These are phyloP conservation scores for Ramichloridium luteum DNA, from an alignment of 2,329 filamentous ascomycete genomes.

Conservation along the genomic window DNA sequence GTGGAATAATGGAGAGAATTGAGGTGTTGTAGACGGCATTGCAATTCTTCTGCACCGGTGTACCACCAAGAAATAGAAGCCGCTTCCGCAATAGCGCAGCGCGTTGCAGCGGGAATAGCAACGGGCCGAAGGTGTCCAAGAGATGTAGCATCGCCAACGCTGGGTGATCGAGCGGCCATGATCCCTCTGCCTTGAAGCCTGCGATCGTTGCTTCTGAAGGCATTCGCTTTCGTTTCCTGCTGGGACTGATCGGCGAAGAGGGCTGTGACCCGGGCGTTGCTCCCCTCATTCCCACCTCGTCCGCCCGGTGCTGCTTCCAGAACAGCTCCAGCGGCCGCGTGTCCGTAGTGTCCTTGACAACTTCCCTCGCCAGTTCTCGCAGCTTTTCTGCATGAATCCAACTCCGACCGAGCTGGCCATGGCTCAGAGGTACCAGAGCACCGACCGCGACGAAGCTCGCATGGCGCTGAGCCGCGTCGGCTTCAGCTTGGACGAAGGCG, in stretches of 20 bases:
- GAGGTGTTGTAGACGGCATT: slow-evolving; percentile 88
- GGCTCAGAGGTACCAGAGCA: slow-evolving; percentile 74
- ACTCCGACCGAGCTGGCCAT: slow-evolving; percentile 71
- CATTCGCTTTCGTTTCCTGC: slow-evolving; percentile 20
- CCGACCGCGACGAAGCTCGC: slow-evolving; percentile 90
- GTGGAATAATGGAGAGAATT: slow-evolving; percentile 78
- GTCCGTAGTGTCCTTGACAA: slow-evolving; percentile 50
- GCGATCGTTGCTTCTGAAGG: slow-evolving; percentile 32
- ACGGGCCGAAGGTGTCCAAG: slow-evolving; percentile 72
- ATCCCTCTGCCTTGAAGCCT: slow-evolving; percentile 48
- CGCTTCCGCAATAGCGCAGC: slow-evolving; percentile 76
- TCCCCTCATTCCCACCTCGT: slow-evolving; percentile 6
- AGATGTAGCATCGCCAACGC: slow-evolving; percentile 69
- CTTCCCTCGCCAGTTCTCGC: slow-evolving; percentile 59
- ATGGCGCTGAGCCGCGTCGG: slow-evolving; percentile 67
- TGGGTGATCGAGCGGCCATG: slow-evolving; percentile 55
- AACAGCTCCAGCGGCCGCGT: slow-evolving; percentile 60
- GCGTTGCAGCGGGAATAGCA: slow-evolving; percentile 83
- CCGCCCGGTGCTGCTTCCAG: slow-evolving; percentile 54
- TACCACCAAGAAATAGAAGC: slow-evolving; percentile 73
- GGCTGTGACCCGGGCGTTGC: background rate
- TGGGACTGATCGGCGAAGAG: background rate
- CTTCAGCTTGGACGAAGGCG: slow-evolving; percentile 76
- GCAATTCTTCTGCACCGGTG: slow-evolving; percentile 74
- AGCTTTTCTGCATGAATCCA: slow-evolving; percentile 77